Base-by-base conservation (phyloP, 1,284 basidiomycete species). In the Heliocybe sulcata region DNA sequence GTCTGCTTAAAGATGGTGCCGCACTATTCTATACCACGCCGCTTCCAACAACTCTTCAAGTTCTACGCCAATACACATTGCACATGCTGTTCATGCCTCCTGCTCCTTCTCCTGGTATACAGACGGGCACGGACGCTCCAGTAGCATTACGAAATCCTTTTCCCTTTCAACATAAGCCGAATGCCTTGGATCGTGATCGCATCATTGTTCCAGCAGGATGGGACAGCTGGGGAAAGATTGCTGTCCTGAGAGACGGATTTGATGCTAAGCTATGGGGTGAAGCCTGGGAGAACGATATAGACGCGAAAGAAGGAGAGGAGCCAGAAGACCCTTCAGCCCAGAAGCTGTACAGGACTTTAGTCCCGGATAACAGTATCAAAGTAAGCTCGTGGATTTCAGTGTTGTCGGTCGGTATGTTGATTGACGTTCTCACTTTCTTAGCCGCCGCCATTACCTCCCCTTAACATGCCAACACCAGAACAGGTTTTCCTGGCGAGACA, bases 201-300 rank as follows among this genome's bases (percentile, higher is more conserved):
- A 89, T 99, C 51, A 80, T 97, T 50, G 86, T 99, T 0, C 97
- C 96, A 1, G 80, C 90, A 1, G 97, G 96, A 1, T 99, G 96
- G 97, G 96, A 99, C 68, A 92, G 89, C 59, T 98, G 92, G 90
- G 94, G 94, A 2, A 98, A 98, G 76, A 98, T 98, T 59, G 79
- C 80, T 2, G 90, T 98, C 1, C 72, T 98, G 54, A 77, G 94
- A 51, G 96, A 98, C 47, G 89, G 92, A 0, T 99, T 98, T 63
- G 93, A 97, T 58, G 85, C 91, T 1, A 85, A 82, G 53, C 68
- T 78, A 49, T 90, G 92, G 80, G 85, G 84, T 1, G 85, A 87
- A 54, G 91, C 89, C 22, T 98, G 92, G 91, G 90, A 93, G 58
- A 72, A 73, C 50, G 85, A 87, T 61, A 61, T 89, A 9, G 77